These are phyloP conservation scores for Detonula confervacea DNA, from an alignment of 352 stramenopile species.

Conservation along the genomic window DNA sequence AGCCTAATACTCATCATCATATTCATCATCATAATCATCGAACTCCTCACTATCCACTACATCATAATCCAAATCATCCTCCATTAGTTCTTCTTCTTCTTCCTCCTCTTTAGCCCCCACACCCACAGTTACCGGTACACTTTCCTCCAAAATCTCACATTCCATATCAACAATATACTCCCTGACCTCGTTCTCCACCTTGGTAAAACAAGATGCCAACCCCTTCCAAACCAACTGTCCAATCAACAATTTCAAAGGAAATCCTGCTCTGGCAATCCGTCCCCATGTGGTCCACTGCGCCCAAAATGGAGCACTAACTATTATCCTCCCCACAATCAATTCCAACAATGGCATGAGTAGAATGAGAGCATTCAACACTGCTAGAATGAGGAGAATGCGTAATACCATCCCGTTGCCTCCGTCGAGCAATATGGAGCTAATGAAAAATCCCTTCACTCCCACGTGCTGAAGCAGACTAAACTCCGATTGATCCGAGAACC, in stretches of 20 bases:
- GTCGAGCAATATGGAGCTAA: constrained; percentile 70
- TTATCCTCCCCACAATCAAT: constrained; percentile 51
- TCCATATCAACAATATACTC: constrained; percentile 75
- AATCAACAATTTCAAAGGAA: constrained; percentile 81
- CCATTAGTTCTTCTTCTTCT: background rate
- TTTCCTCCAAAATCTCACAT: constrained; percentile 74
- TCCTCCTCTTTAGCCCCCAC: background rate
- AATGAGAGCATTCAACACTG: constrained; percentile 41
- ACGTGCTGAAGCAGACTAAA: constrained; percentile 75
- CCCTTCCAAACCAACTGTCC: constrained; percentile 73
- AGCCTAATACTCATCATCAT: no score
- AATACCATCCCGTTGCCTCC: constrained; percentile 47
- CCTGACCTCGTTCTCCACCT: constrained; percentile 58
- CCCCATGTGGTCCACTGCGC: constrained; percentile 65
- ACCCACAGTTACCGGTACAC: constrained; percentile 66
- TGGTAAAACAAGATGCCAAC: constrained; percentile 52
- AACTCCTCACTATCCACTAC: constrained; percentile 20
- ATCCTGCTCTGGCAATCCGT: constrained; percentile 66
- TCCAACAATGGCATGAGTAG: constrained; percentile 66
- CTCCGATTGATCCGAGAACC: constrained; percentile 68
- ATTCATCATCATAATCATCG: constrained; percentile 33
- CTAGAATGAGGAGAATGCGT: constrained; percentile 38
- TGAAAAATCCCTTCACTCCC: constrained; percentile 60
- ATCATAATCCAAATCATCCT: constrained; percentile 24
- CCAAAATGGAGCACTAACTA: constrained; percentile 72